Evolutionary conservation across 345 rosid species (phyloP), one percentile per base, ranked within the genome.

Genomic region (Cardamine occulta): DNA sequence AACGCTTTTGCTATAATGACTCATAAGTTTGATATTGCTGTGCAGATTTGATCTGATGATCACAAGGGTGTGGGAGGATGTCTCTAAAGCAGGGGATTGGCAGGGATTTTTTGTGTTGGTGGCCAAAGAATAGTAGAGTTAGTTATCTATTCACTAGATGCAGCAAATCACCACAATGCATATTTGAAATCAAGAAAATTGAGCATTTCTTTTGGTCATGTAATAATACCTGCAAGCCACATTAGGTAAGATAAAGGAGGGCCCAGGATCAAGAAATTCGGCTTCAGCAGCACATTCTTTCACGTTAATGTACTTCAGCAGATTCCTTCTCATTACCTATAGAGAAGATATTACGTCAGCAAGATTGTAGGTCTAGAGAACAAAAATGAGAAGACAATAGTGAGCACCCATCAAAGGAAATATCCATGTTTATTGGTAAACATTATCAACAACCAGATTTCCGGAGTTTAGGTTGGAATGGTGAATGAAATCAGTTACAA

Each of bases 201-300:
- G 21, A 45, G 48, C 37, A 26, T 58, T 49, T 72, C 62, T 64
- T 59, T 55, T 47, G 61, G 35, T 65, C 60, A 66, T 57, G 69
- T 28, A 28, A 64, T 82, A 90, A 64, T 82, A 90, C 96, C 97
- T 91, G 97, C 96, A 91, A 76, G 89, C 86, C 59, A 93, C 94
- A 65, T 87, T 89, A 17, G 97, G 93, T 57, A 89, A 78, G 80
- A 86, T 76, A 68, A 89, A 93, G 63, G 93, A 88, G 45, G 87
- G 86, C 57, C 84, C 84, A 42, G 88, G 85, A 80, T 85, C 88
- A 63, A 51, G 81, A 84, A 89, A 89, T 74, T 86, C 94, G 9
- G 94, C 97, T 85, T 93, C 97, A 49, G 90, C 93, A 77, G 89
- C 90, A 78, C 76, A 88, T 77, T 93, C 98, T 83, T 79, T 82